Conservation (phyloP, 2,329 filamentous ascomycete species). For the Chaetomium globosum region DNA sequence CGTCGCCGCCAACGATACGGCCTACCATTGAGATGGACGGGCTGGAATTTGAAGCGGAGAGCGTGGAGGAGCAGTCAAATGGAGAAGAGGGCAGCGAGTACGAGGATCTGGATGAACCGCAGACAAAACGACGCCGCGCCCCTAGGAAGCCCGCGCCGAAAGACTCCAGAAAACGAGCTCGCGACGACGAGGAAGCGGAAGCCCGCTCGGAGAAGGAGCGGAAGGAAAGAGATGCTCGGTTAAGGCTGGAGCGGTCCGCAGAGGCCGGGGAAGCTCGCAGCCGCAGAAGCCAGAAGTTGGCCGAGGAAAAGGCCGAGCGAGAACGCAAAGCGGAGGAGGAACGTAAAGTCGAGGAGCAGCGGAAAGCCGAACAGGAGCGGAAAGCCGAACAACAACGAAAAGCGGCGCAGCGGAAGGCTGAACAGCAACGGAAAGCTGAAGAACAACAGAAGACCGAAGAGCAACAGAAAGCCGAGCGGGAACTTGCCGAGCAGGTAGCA, state of each 20-base stretch:
- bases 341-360: constrained; percentile 6
- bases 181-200: constrained; percentile 29
- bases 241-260: constrained; percentile 25
- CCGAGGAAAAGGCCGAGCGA: constrained; percentile 17
- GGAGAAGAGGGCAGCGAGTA: constrained; percentile 14
- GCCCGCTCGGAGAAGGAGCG: constrained; percentile 23
- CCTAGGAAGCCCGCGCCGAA: background rate
- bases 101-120: constrained; percentile 3
- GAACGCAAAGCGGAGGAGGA: constrained; percentile 10
- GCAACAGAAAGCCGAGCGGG: too few species aligned
- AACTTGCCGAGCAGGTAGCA: constrained; percentile 10
- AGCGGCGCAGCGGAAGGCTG: constrained; percentile 2
- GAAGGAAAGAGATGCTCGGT: constrained; percentile 23
- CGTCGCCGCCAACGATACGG: background rate
- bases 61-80: background rate
- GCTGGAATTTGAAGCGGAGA: constrained; percentile 5
- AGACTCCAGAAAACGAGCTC: constrained; percentile 25
- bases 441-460: background rate
- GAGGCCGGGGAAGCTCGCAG: constrained; percentile 23
- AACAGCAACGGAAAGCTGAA: constrained; percentile 10
- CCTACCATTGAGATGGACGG: constrained; percentile 18
- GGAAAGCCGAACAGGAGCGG: background rate
- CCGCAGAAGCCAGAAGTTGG: constrained; percentile 11
- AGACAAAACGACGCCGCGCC: background rate
- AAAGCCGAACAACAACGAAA: constrained; percentile 12